phyloP scores from a whole-genome alignment of 2,329 filamentous ascomycete species.

The Fusarium tanahbumbuense region DNA sequence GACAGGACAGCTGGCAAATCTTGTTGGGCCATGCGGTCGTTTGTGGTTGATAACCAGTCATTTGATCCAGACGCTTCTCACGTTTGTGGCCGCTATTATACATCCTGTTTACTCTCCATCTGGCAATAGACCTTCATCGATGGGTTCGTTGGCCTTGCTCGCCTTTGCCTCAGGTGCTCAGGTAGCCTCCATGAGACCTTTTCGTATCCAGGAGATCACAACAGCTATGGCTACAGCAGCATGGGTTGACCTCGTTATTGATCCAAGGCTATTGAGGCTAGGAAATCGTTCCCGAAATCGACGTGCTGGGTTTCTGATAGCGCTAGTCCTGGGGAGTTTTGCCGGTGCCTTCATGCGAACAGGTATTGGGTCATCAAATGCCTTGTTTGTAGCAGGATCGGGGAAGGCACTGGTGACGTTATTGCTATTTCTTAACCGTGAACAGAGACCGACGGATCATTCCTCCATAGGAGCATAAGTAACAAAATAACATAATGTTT shows the following conservation, averaged over 20 bases:
- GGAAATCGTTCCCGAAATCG: too few species aligned
- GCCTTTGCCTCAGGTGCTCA: not conserved
- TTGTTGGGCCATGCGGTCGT: not conserved
- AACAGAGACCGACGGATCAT: too few species aligned
- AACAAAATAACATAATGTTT: too few species aligned
- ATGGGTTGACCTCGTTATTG: not conserved
- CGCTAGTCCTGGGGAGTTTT: too few species aligned
- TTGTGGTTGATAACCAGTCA: not conserved
- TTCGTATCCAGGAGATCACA: not conserved
- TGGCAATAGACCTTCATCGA: not conserved
- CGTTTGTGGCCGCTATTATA: not conserved
- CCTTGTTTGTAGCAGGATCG: too few species aligned
- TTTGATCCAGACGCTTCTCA: not conserved
- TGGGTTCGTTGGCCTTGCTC: not conserved
- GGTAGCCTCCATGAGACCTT: not conserved
- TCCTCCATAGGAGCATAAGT: too few species aligned
- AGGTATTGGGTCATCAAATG: too few species aligned
- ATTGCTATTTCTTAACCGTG: too few species aligned
- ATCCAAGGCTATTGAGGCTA: not conserved
- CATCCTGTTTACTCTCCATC: not conserved
- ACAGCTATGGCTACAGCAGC: slow-evolving; percentile 2
- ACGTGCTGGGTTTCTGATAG: too few species aligned
- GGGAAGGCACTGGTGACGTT: too few species aligned
- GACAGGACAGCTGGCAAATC: not conserved
- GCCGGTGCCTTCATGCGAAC: too few species aligned